Evolutionary conservation across 2,329 filamentous ascomycete genomes (phyloP), one percentile per base, ranked within the genome.

Genomic region (Claviceps africana): DNA sequence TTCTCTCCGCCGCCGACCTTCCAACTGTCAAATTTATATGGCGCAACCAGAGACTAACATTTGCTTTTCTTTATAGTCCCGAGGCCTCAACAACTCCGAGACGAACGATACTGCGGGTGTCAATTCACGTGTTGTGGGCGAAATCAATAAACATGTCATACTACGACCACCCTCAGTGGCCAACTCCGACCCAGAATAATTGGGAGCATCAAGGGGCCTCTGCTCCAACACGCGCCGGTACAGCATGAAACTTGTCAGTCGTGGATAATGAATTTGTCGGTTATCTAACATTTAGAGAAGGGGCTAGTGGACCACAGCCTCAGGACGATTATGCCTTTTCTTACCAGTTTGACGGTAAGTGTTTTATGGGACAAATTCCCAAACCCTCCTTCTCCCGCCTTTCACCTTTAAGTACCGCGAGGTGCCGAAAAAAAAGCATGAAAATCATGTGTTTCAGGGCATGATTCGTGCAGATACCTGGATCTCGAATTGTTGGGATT

Each of bases 301-400:
- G 85, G 70, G 81, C 86, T 56, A 88, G 78, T 68, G 89, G 85
- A 53, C 83, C 85, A 49, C 81, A 81, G 58, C 79, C 82, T 51
- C 80, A 82, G 61, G 86, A 91, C 59, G 88, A 94, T 55, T 77
- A 79, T 63, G 88, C 89, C 54, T 95, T 95, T 67, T 82, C 81
- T 59, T 84, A 86, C 66, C 89, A 95, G 71, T 85, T 95, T 68
- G 89, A 95, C 73, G 87, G 87, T 93, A 84, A 67, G 85, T 80
- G 47, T 11, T 50, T 22, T 31, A 17, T 11, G 17, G 17, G 25
- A 28, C 43, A 19, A 25, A 25, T 5, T 5, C 5, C 22, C 10
- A 37, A 31, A 28, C 51, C 50, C 17, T n/a, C 42, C 21, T 25
- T 25, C 25, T 25, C 25, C 25, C 25, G 25, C 25, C 3, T 25